phyloP scores from a whole-genome alignment of 2,329 filamentous ascomycete genomes.

The Penicillium sp. region DNA sequence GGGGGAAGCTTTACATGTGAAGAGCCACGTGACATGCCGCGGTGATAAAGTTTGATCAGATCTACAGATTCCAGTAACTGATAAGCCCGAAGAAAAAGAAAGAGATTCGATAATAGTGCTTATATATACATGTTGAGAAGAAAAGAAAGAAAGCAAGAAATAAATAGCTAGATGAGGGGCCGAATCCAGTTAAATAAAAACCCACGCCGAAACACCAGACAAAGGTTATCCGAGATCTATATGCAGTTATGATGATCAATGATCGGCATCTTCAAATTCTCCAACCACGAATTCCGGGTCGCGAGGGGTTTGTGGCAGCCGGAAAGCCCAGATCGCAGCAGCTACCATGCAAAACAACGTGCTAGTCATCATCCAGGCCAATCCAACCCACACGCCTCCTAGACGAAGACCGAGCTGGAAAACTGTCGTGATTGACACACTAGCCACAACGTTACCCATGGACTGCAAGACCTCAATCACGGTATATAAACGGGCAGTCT shows the following conservation, averaged over 20 bases:
- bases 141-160: background rate
- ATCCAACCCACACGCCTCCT: slow-evolving; percentile 49
- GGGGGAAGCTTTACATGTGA: slow-evolving; percentile 17
- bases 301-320: slow-evolving; percentile 18
- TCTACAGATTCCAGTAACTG: background rate
- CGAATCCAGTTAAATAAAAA: background rate
- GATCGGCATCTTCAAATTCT: slow-evolving; percentile 19
- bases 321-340: slow-evolving; percentile 28
- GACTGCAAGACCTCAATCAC: slow-evolving; percentile 52
- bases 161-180: background rate
- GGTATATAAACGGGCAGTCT: slow-evolving; percentile 52
- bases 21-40: slow-evolving; percentile 10
- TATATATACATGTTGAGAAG: background rate
- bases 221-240: slow-evolving; percentile 10
- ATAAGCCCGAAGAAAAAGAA: background rate
- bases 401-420: slow-evolving; percentile 50
- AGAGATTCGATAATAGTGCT: background rate
- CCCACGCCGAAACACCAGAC: background rate
- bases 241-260: background rate
- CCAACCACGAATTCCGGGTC: slow-evolving; percentile 20
- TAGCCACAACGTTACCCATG: slow-evolving; percentile 50
- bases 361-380: slow-evolving; percentile 48
- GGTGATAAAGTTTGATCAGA: background rate
- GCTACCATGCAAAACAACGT: slow-evolving; percentile 35
- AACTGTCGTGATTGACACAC: slow-evolving; percentile 46